These are phyloP conservation scores for Gorgonomyces haynaldii DNA, from an alignment of 192 early-diverging fungal genomes.

Conservation along the genomic window DNA sequence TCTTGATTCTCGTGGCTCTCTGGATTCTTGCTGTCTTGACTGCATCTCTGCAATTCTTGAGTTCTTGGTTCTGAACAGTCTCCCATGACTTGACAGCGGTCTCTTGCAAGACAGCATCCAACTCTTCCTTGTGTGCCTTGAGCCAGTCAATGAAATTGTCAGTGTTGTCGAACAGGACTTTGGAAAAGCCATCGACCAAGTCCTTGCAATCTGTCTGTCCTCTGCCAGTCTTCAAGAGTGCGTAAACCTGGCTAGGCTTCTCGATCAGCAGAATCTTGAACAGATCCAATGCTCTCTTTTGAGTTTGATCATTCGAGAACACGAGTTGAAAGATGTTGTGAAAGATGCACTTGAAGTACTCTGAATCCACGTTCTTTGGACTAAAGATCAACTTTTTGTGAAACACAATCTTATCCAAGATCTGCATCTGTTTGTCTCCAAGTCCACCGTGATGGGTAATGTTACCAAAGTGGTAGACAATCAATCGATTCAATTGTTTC, in stretches of 20 bases:
- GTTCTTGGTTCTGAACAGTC: conserved; percentile 31
- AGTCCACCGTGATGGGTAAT: conserved; percentile 6
- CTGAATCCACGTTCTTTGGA: conserved; percentile 40
- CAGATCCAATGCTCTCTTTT: conserved; percentile 34
- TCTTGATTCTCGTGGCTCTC: conserved; percentile 8
- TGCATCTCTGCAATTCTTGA: conserved; percentile 16
- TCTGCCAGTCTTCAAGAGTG: conserved; percentile 25
- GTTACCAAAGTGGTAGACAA: conserved; percentile 14
- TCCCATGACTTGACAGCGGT: conserved; percentile 48
- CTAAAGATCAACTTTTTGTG: conserved; percentile 53
- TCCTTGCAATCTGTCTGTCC: conserved; percentile 31
- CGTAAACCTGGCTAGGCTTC: conserved; percentile 32
- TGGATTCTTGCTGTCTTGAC: conserved; percentile 24
- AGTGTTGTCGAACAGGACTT: conserved; percentile 44
- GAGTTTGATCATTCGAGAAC: conserved; percentile 24
- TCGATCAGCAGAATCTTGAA: conserved; percentile 52
- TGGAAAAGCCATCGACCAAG: conserved; percentile 41
- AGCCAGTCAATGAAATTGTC: conserved; percentile 47
- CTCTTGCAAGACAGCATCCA: conserved; percentile 48
- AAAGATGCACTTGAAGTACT: conserved; percentile 50
- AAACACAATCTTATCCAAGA: conserved; percentile 46
- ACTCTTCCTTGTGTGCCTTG: conserved; percentile 28
- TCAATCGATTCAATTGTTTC: conserved; percentile 11
- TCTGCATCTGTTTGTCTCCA: conserved; percentile 21
- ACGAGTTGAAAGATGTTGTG: conserved; percentile 50